Base-by-base conservation (phyloP, 345 rosid species). In the Cochlearia excelsa region DNA sequence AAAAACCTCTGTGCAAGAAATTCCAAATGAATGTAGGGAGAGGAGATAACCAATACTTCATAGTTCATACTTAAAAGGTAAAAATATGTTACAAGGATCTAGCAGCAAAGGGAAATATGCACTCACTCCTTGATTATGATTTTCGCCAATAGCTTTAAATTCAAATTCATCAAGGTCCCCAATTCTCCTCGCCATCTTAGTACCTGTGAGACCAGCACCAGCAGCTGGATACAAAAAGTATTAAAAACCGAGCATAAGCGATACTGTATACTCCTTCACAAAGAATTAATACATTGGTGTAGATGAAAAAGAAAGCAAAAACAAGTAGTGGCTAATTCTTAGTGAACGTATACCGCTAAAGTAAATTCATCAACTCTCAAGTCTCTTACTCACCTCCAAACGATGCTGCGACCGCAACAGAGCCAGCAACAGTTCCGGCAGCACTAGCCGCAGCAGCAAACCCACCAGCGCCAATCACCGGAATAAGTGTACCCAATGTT, bases 391-490 rank as follows among this genome's bases (percentile, higher is more conserved):
- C 75, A 92, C 99, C 99, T 88, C 98, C 98, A 81, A 92, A 92
- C 33, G 98, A 92, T 45, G 97, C 98, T 61, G 95, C 97, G 72
- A 92, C 98, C 37, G 97, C 97, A 82, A 92, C 98, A 51, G 98
- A 92, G 51, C 98, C 98, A 78, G 84, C 93, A 57, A 86, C 85
- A 56, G 93, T 83, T 82, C 98, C 97, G 8, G 96, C 93, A 72
- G 93, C 97, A 55, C 82, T 92, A 26, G 98, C 98, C 40, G 83
- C 98, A 46, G 98, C 96, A 65, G 98, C 96, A 75, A 91, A 91
- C 62, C 98, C 98, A 74, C 88, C 74, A 35, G 95, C 98, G 67
- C 98, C 98, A 66, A 91, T 91, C 46, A 91, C 92, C 9, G 98
- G 98, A 49, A 91, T 70, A 58, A 91, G 63, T 63, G 98, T 84